Percentiles rank a stretch among this genome's conserved stretches.
These are phyloP conservation scores for Globisporangium canariense DNA, from an alignment of 352 stramenopile genomes.

Conservation along the genomic window DNA sequence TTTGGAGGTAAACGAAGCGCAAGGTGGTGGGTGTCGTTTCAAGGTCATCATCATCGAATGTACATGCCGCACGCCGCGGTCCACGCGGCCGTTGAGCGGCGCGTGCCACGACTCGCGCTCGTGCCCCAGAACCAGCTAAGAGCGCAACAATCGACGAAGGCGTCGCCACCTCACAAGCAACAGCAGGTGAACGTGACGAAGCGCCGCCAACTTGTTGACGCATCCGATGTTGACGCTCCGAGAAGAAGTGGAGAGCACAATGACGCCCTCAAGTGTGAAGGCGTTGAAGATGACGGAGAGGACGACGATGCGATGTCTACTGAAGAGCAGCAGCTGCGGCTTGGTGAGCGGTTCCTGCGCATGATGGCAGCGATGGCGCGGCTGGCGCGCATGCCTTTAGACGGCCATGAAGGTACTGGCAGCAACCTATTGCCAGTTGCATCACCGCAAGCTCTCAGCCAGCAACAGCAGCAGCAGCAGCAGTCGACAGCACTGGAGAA, in stretches of 20 bases:
- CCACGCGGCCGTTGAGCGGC: conserved; percentile 23
- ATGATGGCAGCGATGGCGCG: conserved; percentile 52
- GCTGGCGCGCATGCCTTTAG: conserved; percentile 27
- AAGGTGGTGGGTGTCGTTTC: not conserved
- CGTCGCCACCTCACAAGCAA: conserved; percentile 9
- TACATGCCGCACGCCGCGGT: conserved; percentile 4
- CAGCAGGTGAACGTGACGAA: not conserved
- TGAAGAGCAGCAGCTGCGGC: conserved; percentile 26
- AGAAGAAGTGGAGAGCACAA: not conserved
- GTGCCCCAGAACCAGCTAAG: conserved; percentile 37
- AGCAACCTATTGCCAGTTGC: too few species aligned
- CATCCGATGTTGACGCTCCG: not conserved
- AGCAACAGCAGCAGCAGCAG: too few species aligned
- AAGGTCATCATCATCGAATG: not conserved
- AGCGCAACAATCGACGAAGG: conserved; percentile 7
- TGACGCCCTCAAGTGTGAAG: not conserved
- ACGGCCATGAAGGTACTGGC: not conserved
- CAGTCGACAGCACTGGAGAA: conserved; percentile 4
- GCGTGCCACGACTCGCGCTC: conserved; percentile 44
- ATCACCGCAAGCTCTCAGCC: not conserved
- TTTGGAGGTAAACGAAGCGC: not conserved
- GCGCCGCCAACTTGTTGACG: not conserved
- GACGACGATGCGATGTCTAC: not conserved
- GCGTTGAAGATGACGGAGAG: not conserved
- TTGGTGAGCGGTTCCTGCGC: conserved; percentile 54